Percentiles rank a stretch among this genome's conserved stretches.
phyloP scores from a whole-genome alignment of 2,329 filamentous ascomycete species.

The Macroventuria anomochaeta region DNA sequence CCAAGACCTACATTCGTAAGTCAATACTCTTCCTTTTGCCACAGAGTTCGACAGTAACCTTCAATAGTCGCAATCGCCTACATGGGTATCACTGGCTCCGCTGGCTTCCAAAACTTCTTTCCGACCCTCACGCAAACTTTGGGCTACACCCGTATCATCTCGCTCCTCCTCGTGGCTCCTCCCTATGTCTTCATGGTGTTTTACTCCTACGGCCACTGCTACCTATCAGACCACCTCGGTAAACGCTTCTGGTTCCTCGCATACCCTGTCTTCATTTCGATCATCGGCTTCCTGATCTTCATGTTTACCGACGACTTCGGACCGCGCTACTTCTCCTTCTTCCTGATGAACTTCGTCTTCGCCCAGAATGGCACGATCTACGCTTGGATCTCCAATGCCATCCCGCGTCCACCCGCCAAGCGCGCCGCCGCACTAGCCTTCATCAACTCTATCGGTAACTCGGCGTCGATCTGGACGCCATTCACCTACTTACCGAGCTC shows the following conservation, averaged over 20 bases:
- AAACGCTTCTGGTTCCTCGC: slow-evolving; percentile 52
- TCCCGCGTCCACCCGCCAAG: slow-evolving; percentile 62
- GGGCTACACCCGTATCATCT: slow-evolving; percentile 60
- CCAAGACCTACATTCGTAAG: slow-evolving; percentile 55
- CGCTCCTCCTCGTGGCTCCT: slow-evolving; percentile 63
- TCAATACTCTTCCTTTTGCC: too few species aligned
- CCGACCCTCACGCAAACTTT: slow-evolving; percentile 62
- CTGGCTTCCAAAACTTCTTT: slow-evolving; percentile 65
- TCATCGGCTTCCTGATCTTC: slow-evolving; percentile 61
- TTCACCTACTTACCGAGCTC: slow-evolving; percentile 45
- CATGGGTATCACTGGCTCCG: slow-evolving; percentile 57
- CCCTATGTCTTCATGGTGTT: slow-evolving; percentile 67
- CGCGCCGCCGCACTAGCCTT: slow-evolving; percentile 62
- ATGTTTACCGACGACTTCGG: slow-evolving; percentile 61
- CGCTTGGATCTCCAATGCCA: slow-evolving; percentile 59
- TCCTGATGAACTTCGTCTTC: slow-evolving; percentile 64
- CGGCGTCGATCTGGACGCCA: slow-evolving; percentile 57
- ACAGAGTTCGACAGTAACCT: neutral
- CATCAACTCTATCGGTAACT: slow-evolving; percentile 63
- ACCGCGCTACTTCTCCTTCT: slow-evolving; percentile 62
- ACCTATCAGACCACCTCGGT: slow-evolving; percentile 50
- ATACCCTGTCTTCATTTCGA: slow-evolving; percentile 59
- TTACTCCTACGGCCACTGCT: slow-evolving; percentile 50
- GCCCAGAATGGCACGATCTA: slow-evolving; percentile 64
- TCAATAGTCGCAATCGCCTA: slow-evolving; percentile 53